phyloP scores from a whole-genome alignment of 2,329 filamentous ascomycete genomes.

The Beauveria australis region DNA sequence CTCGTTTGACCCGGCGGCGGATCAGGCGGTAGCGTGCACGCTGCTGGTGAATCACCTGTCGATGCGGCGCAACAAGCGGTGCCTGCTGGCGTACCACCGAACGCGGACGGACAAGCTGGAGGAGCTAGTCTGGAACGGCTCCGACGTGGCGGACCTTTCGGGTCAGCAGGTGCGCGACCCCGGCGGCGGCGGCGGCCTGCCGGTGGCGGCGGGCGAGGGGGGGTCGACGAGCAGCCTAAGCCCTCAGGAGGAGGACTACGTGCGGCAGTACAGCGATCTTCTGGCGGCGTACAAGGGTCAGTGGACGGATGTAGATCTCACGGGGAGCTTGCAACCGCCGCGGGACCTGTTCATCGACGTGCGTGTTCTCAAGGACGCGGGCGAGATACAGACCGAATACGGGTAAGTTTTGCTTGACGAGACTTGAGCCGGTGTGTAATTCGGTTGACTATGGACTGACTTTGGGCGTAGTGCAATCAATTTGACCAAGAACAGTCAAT shows the following conservation, averaged over 20 bases:
- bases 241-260: conserved; percentile 94
- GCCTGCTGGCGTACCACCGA: conserved; percentile 86
- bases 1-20: conserved; percentile 73
- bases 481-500: conserved; percentile 95
- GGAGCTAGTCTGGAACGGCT: conserved; percentile 84
- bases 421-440: too few relatives aligned
- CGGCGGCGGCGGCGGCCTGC: conserved; percentile 25
- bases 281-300: conserved; percentile 95
- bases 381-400: conserved; percentile 98
- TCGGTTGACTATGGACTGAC: background rate
- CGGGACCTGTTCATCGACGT: conserved; percentile 95
- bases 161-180: conserved; percentile 44
- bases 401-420: conserved; percentile 53
- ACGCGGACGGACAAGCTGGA: conserved; percentile 87
- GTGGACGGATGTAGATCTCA: conserved; percentile 96
- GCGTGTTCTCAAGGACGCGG: conserved; percentile 88
- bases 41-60: conserved; percentile 89
- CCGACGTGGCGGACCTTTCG: conserved; percentile 68
- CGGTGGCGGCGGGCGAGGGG: conserved; percentile 41
- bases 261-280: conserved; percentile 83
- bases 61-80: conserved; percentile 94
- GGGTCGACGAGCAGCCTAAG: conserved; percentile 68
- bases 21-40: conserved; percentile 79
- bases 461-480: conserved; percentile 65
- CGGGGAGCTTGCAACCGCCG: conserved; percentile 89